These are phyloP conservation scores for Zymoseptoria ardabiliae DNA, from an alignment of 2,329 filamentous ascomycete genomes.

Conservation along the genomic window DNA sequence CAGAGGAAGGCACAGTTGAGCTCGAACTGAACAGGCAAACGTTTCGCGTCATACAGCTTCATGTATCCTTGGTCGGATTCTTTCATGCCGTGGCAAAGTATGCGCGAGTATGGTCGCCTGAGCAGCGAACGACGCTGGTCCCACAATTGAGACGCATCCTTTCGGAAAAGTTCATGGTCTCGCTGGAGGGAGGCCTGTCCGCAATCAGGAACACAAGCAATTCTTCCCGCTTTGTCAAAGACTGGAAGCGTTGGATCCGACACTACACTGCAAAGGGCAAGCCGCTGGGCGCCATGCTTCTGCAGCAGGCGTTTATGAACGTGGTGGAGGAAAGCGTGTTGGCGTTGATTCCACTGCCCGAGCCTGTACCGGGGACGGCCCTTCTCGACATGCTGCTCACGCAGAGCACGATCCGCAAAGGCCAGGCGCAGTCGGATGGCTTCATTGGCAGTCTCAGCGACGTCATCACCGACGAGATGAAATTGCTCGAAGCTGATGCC, in stretches of 20 bases:
- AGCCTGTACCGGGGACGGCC: constrained; percentile 11
- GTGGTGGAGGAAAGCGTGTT: constrained; percentile 50
- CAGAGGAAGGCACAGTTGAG: constrained; percentile 17
- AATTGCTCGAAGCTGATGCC: constrained; percentile 76
- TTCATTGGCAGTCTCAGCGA: constrained; percentile 55
- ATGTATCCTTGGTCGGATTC: constrained; percentile 83
- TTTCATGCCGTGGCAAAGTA: constrained; percentile 73
- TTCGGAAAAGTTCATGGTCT: constrained; percentile 76
- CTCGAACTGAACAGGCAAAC: constrained; percentile 19
- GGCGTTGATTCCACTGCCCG: constrained; percentile 18
- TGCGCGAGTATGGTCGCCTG: constrained; percentile 70
- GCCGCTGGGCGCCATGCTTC: constrained; percentile 81
- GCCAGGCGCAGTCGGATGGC: constrained; percentile 26
- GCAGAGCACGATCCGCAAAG: constrained; percentile 8
- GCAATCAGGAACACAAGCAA: constrained; percentile 74
- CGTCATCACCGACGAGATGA: constrained; percentile 75
- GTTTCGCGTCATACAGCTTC: constrained; percentile 54
- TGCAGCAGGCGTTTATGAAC: constrained; percentile 83
- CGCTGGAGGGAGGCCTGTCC: constrained; percentile 82
- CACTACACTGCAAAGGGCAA: constrained; percentile 74
- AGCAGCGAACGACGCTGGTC: constrained; percentile 66
- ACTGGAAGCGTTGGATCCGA: constrained; percentile 81
- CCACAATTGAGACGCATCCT: constrained; percentile 64
- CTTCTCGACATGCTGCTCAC: constrained; percentile 31
- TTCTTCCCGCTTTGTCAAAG: constrained; percentile 58